phyloP scores from a whole-genome alignment of 495 filamentous ascomycete species.

The Cercophora sp. region DNA sequence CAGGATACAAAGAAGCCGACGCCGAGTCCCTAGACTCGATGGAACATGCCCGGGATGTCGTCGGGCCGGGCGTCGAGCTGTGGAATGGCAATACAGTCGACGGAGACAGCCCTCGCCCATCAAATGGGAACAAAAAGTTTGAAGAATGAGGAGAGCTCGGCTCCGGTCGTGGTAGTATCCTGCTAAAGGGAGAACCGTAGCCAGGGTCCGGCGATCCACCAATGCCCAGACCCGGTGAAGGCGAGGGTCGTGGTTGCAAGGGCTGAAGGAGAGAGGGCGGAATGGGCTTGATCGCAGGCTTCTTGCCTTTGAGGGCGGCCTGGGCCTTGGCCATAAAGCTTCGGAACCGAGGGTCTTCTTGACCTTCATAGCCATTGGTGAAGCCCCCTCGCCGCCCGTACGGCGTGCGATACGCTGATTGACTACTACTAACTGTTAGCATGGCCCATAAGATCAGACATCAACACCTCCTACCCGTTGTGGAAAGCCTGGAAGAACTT shows the following conservation, averaged over 20 bases:
- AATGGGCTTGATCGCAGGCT: conserved; percentile 17
- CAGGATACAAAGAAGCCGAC: conserved; percentile 38
- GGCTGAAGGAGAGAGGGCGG: conserved; percentile 16
- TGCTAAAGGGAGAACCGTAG: conserved; percentile 17
- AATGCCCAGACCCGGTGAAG: conserved; percentile 6
- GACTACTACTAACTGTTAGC: conserved; percentile 33
- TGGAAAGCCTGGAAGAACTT: conserved; percentile 50
- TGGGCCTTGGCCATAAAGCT: conserved; percentile 43
- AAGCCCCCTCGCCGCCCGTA: conserved; percentile 50
- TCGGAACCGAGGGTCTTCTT: no score
- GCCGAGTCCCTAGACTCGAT: no score
- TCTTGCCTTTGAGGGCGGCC: conserved; percentile 31
- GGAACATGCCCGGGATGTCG: no score
- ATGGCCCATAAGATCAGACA: not conserved
- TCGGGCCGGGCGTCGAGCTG: no score
- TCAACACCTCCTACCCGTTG: conserved; percentile 34
- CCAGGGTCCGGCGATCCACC: not conserved
- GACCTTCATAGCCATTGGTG: conserved; percentile 54
- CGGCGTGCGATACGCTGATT: conserved; percentile 47
- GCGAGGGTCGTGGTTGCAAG: conserved; percentile 16
- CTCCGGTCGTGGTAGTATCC: conserved; percentile 13
- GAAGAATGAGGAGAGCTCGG: not conserved
- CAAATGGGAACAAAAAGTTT: conserved; percentile 1
- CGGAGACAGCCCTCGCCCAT: not conserved
- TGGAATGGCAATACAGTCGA: no score